Conservation (phyloP, 1,284 basidiomycete genomes). For the Ustilago nuda region DNA sequence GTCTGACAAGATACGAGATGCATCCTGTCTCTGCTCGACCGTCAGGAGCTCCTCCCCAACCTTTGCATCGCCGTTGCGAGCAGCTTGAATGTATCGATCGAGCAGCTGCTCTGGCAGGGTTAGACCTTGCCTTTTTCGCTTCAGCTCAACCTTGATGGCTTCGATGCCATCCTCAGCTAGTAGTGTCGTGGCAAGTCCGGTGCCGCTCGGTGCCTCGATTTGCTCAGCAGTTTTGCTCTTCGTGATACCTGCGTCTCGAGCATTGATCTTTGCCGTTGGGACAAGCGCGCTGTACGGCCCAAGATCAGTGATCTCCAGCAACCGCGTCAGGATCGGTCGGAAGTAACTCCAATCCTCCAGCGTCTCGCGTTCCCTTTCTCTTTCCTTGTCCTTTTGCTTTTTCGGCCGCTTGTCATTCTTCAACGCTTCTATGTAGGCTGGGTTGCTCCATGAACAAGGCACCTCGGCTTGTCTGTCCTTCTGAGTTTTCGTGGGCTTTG, state of each 20-base stretch:
- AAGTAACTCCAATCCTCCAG: constrained; percentile 62
- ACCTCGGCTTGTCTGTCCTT: background rate
- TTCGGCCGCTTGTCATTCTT: constrained; percentile 54
- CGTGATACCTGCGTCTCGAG: background rate
- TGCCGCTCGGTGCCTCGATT: background rate
- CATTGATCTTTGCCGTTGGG: constrained; percentile 1
- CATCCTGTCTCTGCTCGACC: constrained; percentile 35
- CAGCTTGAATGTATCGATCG: constrained; percentile 17
- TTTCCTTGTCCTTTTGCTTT: constrained; percentile 56
- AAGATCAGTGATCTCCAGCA: constrained; percentile 52
- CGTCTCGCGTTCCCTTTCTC: constrained; percentile 58
- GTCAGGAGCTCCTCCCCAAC: constrained; percentile 9
- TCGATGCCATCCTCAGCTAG: constrained; percentile 22
- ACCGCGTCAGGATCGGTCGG: constrained; percentile 50
- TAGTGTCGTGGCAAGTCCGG: constrained; percentile 13
- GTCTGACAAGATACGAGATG: constrained; percentile 39
- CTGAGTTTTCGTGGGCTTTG: background rate
- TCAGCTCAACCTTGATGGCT: constrained; percentile 23
- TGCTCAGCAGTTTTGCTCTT: constrained; percentile 10
- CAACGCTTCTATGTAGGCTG: constrained; percentile 46
- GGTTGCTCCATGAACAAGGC: constrained; percentile 41
- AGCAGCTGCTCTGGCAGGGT: constrained; percentile 17
- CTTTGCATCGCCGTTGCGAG: constrained; percentile 11
- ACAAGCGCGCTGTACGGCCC: constrained; percentile 34
- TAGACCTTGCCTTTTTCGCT: constrained; percentile 10